A percentile compares a stretch with the other conserved stretches of the same genome.
Evolutionary conservation across 805 yeast species (phyloP).

Genomic region (Lipomyces spencermartinsiae): DNA sequence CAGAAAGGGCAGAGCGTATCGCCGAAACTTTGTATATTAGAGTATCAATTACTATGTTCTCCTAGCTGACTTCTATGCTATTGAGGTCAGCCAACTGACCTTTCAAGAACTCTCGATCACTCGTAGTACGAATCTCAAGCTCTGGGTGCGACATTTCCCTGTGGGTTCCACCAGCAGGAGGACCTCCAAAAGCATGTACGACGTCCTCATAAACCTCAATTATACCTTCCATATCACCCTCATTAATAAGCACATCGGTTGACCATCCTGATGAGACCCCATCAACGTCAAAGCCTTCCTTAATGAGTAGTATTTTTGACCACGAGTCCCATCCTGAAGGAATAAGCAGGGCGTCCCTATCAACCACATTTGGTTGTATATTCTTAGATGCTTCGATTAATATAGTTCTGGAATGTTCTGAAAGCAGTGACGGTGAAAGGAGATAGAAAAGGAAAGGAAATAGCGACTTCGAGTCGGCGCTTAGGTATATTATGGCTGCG

Average conservation of each 20-base stretch:
- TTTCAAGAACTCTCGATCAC: slow-evolving; percentile 30
- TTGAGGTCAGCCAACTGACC: slow-evolving; percentile 23
- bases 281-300: slow-evolving; percentile 39
- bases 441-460: slow-evolving; percentile 29
- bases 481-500: slow-evolving; percentile 30
- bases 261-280: slow-evolving; percentile 41
- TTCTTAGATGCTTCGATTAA: slow-evolving; percentile 20
- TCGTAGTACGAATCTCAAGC: slow-evolving; percentile 20
- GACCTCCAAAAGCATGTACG: slow-evolving; percentile 32
- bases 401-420: slow-evolving; percentile 10
- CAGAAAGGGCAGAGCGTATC: neutral
- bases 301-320: slow-evolving; percentile 43
- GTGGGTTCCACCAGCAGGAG: neutral
- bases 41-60: neutral
- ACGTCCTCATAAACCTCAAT: slow-evolving; percentile 38
- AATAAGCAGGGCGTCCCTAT: slow-evolving; percentile 38
- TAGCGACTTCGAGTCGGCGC: slow-evolving; percentile 22
- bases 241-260: slow-evolving; percentile 21
- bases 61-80: slow-evolving; percentile 23
- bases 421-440: slow-evolving; percentile 22
- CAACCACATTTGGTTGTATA: slow-evolving; percentile 39
- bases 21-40: neutral
- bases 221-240: slow-evolving; percentile 22
- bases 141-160: neutral
- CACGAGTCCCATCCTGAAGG: slow-evolving; percentile 49